phyloP scores from a whole-genome alignment of 345 rosid species.

The Draba incana region DNA sequence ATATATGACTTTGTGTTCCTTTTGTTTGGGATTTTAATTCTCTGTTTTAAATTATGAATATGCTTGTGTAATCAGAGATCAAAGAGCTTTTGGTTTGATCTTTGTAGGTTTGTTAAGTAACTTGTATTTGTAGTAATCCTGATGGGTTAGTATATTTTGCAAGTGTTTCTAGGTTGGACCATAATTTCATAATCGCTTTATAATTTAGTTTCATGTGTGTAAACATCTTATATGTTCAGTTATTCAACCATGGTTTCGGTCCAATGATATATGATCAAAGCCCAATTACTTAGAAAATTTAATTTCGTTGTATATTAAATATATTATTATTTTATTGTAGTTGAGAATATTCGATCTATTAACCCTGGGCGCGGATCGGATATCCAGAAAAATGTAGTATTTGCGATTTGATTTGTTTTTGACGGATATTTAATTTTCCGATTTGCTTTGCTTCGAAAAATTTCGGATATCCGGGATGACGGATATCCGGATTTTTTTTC shows the following conservation, averaged over 20 bases:
- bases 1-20: conserved; percentile 11
- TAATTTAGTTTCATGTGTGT: conserved; percentile 7
- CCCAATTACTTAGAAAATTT: too few species aligned
- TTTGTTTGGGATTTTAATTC: conserved; percentile 16
- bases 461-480: too few species aligned
- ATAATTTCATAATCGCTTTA: conserved; percentile 6
- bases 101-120: conserved; percentile 21
- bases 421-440: too few species aligned
- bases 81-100: conserved; percentile 34
- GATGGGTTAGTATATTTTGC: conserved; percentile 21
- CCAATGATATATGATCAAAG: neutral
- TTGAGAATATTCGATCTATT: neutral
- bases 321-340: neutral
- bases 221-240: neutral
- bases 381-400: too few species aligned
- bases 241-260: conserved; percentile 10
- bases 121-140: conserved; percentile 29
- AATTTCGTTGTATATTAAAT: too few species aligned
- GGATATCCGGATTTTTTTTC: too few species aligned
- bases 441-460: too few species aligned
- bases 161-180: conserved; percentile 24
- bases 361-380: too few species aligned
- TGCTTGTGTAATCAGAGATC: conserved; percentile 30
- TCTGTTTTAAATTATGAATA: conserved; percentile 21
- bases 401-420: too few species aligned